Evolutionary conservation across 768 basidiomycete species (phyloP), one percentile per base, ranked within the genome.

Genomic region (Boletus vinaceobasis): DNA sequence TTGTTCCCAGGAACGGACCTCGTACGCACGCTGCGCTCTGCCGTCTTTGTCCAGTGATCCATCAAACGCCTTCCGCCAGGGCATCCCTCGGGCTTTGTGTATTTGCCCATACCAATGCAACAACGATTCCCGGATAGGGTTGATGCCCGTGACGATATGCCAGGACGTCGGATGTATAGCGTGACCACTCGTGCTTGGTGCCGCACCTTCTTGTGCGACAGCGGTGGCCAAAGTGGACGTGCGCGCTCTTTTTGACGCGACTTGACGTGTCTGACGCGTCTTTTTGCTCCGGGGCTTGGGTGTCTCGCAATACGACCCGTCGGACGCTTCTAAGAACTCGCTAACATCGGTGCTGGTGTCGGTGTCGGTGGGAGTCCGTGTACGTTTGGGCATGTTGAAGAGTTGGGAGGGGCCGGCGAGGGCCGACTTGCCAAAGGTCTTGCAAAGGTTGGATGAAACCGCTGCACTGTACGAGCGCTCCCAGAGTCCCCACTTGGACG

Each of bases 11-110:
- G 6, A 40, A 53, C 77, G 52, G 64, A 93, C 94, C 80, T 97
- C 93, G 65, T 98, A 97, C 7, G 93, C 95, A 45, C 93, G 75
- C 70, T 97, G 94, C 2, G 86, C 82, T 52, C 85, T 85, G 50
- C 82, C 84, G 37, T 84, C 83, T 4, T 67, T 64, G 40, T 67
- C 78, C 59, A 84, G 67, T 15, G 74, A 73, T 7, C 78, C 74
- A 65, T 87, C 76, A 62, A 81, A 88, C 10, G 78, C 77, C 67
- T 89, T 93, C 50, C 94, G 79, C 95, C 94, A 97, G 1, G 94
- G 95, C 93, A 98, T 97, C 35, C 84, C 83, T 43, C 94, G 81
- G 21, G 71, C 72, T 37, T 81, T 77, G 55, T 83, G 84, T 13
- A 88, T 88, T 14, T 69, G 73, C 35, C 79, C 77, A 65, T 86